Evolutionary conservation across 495 filamentous ascomycete species (phyloP).

Genomic region (Penicillium tannophilum): DNA sequence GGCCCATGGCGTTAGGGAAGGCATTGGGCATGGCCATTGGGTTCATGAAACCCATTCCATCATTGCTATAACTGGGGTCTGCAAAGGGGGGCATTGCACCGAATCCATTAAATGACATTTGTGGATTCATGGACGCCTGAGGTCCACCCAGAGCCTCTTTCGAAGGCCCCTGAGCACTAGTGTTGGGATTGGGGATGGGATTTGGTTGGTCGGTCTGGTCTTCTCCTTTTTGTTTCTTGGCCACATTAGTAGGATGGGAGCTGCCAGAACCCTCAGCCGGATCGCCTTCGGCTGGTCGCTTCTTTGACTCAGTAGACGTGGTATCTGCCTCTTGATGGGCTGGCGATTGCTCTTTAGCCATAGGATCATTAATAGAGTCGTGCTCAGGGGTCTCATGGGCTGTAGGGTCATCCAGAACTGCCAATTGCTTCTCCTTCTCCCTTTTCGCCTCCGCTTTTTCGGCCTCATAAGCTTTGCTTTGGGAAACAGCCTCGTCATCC

Average conservation of each 20-base stretch:
- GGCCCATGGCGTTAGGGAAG: constrained; percentile 47
- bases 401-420: constrained; percentile 26
- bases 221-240: constrained; percentile 43
- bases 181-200: constrained; percentile 4
- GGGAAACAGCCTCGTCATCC: constrained; percentile 75
- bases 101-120: constrained; percentile 33
- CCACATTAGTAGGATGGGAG: constrained; percentile 20
- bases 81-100: constrained; percentile 43
- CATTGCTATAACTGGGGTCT: constrained; percentile 41
- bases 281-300: constrained; percentile 78
- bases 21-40: constrained; percentile 53
- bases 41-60: constrained; percentile 56
- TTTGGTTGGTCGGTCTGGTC: constrained; percentile 7
- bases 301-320: constrained; percentile 54
- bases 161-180: neutral
- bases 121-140: constrained; percentile 14
- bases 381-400: constrained; percentile 34
- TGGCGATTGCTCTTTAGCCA: constrained; percentile 32
- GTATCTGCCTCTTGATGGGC: constrained; percentile 36
- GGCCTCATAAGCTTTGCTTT: constrained; percentile 77
- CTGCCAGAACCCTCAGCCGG: constrained; percentile 39
- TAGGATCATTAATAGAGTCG: constrained; percentile 13
- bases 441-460: constrained; percentile 63
- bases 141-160: constrained; percentile 15
- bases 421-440: constrained; percentile 61